These are phyloP conservation scores for Coniochaeta prunicola DNA, from an alignment of 2,329 filamentous ascomycete genomes.

Conservation along the genomic window DNA sequence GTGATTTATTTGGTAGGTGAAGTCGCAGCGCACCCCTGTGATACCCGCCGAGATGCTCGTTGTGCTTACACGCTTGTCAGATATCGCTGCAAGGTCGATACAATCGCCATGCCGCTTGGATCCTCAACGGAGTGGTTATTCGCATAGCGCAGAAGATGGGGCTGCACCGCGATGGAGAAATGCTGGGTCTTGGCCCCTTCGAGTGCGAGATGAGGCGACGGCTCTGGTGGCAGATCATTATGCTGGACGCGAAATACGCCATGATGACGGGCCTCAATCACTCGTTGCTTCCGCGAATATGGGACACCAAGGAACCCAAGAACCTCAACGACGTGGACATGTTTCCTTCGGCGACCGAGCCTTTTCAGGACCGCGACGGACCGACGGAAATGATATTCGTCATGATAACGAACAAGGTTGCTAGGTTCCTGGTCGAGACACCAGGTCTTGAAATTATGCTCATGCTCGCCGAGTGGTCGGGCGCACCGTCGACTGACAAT, in stretches of 20 bases:
- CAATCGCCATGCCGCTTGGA: slow-evolving; percentile 52
- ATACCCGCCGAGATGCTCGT: not conserved
- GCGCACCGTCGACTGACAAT: slow-evolving; percentile 13
- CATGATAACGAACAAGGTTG: slow-evolving; percentile 42
- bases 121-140: slow-evolving; percentile 52
- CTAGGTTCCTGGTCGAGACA: slow-evolving; percentile 39
- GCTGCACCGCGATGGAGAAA: slow-evolving; percentile 54
- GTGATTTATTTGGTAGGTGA: slow-evolving; percentile 46
- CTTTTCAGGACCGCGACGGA: slow-evolving; percentile 43
- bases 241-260: slow-evolving; percentile 50
- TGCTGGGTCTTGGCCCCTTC: slow-evolving; percentile 49
- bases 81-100: slow-evolving; percentile 50
- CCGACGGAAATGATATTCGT: slow-evolving; percentile 56
- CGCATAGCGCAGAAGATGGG: slow-evolving; percentile 63
- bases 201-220: slow-evolving; percentile 62
- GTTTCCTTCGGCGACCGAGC: slow-evolving; percentile 43
- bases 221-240: slow-evolving; percentile 59
- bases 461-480: slow-evolving; percentile 31
- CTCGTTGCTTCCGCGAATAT: slow-evolving; percentile 41
- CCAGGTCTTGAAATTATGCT: slow-evolving; percentile 43
- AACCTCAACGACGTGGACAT: slow-evolving; percentile 55
- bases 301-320: slow-evolving; percentile 48
- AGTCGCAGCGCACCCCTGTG: not conserved
- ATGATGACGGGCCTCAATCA: slow-evolving; percentile 50
- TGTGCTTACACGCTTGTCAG: slow-evolving; percentile 24